Conservation (phyloP, 345 rosid genomes). For the Firmiana major region DNA sequence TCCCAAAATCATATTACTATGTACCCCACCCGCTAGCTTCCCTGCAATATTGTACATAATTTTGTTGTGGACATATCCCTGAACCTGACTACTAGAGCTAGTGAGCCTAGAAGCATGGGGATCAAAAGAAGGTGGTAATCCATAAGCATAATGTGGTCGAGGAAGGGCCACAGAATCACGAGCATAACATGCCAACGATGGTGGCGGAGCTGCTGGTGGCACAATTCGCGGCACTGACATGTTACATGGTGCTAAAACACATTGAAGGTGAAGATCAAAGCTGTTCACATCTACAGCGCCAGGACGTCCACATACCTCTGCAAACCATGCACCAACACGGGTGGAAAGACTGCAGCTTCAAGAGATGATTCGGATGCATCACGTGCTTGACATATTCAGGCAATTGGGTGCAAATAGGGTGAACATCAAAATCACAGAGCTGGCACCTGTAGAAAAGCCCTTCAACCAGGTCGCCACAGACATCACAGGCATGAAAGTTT, state of each 20-base stretch:
- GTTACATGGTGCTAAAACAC: conserved; percentile 21
- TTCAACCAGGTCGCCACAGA: conserved; percentile 29
- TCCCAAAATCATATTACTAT: conserved; percentile 21
- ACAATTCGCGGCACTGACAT: conserved; percentile 15
- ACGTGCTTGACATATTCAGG: conserved; percentile 26
- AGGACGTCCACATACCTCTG: conserved; percentile 21
- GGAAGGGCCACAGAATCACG: neutral
- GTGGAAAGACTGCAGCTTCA: conserved; percentile 23
- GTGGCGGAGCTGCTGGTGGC: neutral
- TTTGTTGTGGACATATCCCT: neutral
- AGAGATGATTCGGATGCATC: conserved; percentile 31
- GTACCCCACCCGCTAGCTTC: conserved; percentile 21
- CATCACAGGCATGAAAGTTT: conserved; percentile 24
- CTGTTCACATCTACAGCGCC: conserved; percentile 36
- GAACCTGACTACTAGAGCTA: neutral
- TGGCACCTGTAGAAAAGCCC: conserved; percentile 30
- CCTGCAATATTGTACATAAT: conserved; percentile 15
- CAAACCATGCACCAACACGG: conserved; percentile 32
- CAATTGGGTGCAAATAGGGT: conserved; percentile 35
- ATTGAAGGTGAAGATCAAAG: conserved; percentile 36
- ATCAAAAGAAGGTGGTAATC: neutral
- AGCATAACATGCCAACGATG: neutral
- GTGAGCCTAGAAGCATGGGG: neutral
- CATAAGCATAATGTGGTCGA: neutral
- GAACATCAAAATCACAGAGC: conserved; percentile 37